Evolutionary conservation across 306 rosid species (phyloP).

Genomic region (Elaeagnus macrophylla): DNA sequence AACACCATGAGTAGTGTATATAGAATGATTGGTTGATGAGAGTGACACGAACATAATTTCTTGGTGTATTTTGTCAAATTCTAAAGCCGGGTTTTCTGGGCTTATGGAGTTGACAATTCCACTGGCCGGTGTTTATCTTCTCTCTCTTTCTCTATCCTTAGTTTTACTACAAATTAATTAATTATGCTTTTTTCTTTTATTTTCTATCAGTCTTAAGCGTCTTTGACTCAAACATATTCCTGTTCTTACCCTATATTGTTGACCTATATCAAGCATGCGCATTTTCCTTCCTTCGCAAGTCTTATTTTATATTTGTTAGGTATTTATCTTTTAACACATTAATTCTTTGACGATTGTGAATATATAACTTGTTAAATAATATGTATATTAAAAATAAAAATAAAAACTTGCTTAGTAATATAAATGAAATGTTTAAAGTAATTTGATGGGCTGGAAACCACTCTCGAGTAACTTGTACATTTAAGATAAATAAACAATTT

Average conservation of each 20-base stretch:
- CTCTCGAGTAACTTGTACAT: too few species aligned
- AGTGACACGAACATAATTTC: slow-evolving; percentile 39
- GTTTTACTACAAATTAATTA: background rate
- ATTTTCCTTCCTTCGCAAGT: slow-evolving; percentile 33
- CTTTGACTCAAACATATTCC: slow-evolving; percentile 59
- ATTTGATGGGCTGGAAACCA: too few species aligned
- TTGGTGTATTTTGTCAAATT: slow-evolving; percentile 41
- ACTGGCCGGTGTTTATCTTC: slow-evolving; percentile 32
- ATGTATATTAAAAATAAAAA: too few species aligned
- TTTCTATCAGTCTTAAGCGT: slow-evolving; percentile 44
- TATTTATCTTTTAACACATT: slow-evolving; percentile 7
- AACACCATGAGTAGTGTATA: too few species aligned
- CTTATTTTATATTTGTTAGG: slow-evolving; percentile 37
- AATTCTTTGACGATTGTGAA: slow-evolving; percentile 13
- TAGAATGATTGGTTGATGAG: too few species aligned
- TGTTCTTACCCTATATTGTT: slow-evolving; percentile 37
- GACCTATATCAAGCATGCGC: slow-evolving; percentile 46
- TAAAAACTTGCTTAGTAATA: too few species aligned
- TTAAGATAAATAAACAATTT: too few species aligned
- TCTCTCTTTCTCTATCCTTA: background rate
- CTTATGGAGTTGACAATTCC: slow-evolving; percentile 42
- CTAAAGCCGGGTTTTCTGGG: slow-evolving; percentile 44
- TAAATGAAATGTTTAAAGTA: too few species aligned
- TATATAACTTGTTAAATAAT: too few species aligned
- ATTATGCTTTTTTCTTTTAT: slow-evolving; percentile 18